A percentile compares a stretch with the other conserved stretches of the same genome.
Conservation (phyloP, 805 yeast genomes). For the Cyberlindnera mycetangii region DNA sequence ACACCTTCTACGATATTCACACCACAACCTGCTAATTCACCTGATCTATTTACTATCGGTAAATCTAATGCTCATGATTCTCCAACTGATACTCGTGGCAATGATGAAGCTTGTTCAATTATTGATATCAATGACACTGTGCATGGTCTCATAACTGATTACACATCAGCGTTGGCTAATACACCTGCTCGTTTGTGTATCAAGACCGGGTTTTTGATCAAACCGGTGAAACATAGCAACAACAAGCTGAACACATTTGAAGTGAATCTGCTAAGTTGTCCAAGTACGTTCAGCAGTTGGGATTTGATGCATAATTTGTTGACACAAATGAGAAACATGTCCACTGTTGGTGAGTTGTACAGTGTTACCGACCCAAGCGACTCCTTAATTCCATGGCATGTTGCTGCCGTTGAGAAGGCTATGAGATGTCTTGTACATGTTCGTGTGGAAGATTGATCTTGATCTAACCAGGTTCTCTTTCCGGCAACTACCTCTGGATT, state of each 20-base stretch:
- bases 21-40: slow-evolving; percentile 28
- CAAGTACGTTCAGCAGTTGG: slow-evolving; percentile 57
- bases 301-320: slow-evolving; percentile 54
- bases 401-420: slow-evolving; percentile 61
- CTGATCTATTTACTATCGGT: slow-evolving; percentile 24
- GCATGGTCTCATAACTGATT: slow-evolving; percentile 55
- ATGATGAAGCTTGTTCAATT: slow-evolving; percentile 29
- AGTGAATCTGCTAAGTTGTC: slow-evolving; percentile 69
- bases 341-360: slow-evolving; percentile 37
- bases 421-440: slow-evolving; percentile 59
- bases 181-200: slow-evolving; percentile 70
- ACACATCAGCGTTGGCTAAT: slow-evolving; percentile 64
- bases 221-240: slow-evolving; percentile 31
- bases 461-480: neutral
- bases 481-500: no score
- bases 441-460: slow-evolving; percentile 6
- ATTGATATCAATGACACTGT: slow-evolving; percentile 49
- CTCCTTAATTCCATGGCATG: slow-evolving; percentile 68
- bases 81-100: slow-evolving; percentile 15
- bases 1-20: slow-evolving; percentile 29
- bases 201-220: slow-evolving; percentile 65
- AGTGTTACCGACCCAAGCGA: slow-evolving; percentile 33
- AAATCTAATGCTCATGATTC: slow-evolving; percentile 16
- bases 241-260: slow-evolving; percentile 45
- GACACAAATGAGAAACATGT: slow-evolving; percentile 58